Percentiles rank a stretch among this genome's conserved stretches.
These are phyloP conservation scores for Fusarium abutilonis DNA, from an alignment of 2,329 filamentous ascomycete species.

Conservation along the genomic window DNA sequence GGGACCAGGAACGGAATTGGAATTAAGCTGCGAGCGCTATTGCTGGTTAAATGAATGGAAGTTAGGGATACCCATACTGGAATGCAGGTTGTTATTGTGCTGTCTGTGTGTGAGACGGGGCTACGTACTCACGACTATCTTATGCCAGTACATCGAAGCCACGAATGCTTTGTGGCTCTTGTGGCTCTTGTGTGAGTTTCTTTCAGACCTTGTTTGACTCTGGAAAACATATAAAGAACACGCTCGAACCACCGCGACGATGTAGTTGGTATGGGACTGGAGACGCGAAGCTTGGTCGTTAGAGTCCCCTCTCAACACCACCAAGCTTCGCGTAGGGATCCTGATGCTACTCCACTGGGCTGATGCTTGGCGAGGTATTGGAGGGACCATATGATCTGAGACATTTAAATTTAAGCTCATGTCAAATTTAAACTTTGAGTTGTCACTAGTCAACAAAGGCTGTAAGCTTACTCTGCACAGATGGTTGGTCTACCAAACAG, in stretches of 20 bases:
- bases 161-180: not conserved
- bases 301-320: too few species aligned
- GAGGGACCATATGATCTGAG: not conserved
- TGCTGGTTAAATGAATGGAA: constrained; percentile 35
- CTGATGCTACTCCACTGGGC: too few species aligned
- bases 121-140: not conserved
- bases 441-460: too few species aligned
- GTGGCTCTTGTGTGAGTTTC: too few species aligned
- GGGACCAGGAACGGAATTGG: constrained; percentile 5
- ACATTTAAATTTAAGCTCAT: too few species aligned
- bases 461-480: too few species aligned
- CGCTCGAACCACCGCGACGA: not conserved
- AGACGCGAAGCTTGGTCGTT: not conserved
- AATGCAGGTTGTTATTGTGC: constrained; percentile 25
- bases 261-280: too few species aligned
- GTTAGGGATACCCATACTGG: constrained; percentile 30
- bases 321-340: too few species aligned
- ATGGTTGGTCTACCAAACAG: too few species aligned
- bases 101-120: not conserved
- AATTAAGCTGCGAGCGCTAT: constrained; percentile 32
- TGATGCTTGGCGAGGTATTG: constrained; percentile 6
- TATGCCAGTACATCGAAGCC: not conserved
- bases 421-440: too few species aligned
- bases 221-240: not conserved
- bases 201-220: too few species aligned